phyloP scores from a whole-genome alignment of 768 basidiomycete species.

The Lanmaoa rubissima region DNA sequence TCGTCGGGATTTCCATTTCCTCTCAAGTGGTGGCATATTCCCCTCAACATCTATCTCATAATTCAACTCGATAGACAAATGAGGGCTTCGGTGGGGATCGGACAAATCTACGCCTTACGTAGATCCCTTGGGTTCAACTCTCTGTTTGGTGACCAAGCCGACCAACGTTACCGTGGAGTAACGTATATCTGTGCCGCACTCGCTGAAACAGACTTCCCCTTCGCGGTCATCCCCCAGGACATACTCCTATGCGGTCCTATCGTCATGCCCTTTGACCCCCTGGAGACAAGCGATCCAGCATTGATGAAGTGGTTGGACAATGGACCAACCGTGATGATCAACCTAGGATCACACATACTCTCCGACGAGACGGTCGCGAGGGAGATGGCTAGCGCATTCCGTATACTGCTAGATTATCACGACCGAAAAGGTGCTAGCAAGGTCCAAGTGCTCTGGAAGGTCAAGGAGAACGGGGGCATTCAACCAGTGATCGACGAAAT shows the following conservation, averaged over 20 bases:
- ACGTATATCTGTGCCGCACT: conserved; percentile 1
- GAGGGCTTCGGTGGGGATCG: not conserved
- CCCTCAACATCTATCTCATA: conserved; percentile 7
- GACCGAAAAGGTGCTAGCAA: not conserved
- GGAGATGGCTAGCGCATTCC: conserved; percentile 6
- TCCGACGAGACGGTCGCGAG: not conserved
- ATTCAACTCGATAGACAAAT: not conserved
- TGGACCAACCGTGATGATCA: conserved; percentile 12
- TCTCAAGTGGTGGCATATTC: conserved; percentile 16
- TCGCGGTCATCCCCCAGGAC: conserved; percentile 5
- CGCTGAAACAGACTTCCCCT: not conserved
- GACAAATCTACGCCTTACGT: not conserved
- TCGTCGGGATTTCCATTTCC: conserved; percentile 12
- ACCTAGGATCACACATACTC: conserved; percentile 4
- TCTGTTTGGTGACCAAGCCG: not conserved
- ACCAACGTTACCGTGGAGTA: not conserved
- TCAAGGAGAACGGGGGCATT: not conserved
- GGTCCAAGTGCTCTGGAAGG: conserved; percentile 14
- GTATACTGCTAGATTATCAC: conserved; percentile 2
- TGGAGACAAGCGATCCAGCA: conserved; percentile 5
- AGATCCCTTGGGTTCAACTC: conserved; percentile 1
- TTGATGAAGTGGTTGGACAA: conserved; percentile 10
- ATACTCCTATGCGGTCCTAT: conserved; percentile 8
- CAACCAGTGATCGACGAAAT: not conserved
- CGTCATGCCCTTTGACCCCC: conserved; percentile 1